A percentile compares a stretch with the other conserved stretches of the same genome.
These are phyloP conservation scores for Tetraselmis striata DNA, from an alignment of 139 green algal species.

Conservation along the genomic window DNA sequence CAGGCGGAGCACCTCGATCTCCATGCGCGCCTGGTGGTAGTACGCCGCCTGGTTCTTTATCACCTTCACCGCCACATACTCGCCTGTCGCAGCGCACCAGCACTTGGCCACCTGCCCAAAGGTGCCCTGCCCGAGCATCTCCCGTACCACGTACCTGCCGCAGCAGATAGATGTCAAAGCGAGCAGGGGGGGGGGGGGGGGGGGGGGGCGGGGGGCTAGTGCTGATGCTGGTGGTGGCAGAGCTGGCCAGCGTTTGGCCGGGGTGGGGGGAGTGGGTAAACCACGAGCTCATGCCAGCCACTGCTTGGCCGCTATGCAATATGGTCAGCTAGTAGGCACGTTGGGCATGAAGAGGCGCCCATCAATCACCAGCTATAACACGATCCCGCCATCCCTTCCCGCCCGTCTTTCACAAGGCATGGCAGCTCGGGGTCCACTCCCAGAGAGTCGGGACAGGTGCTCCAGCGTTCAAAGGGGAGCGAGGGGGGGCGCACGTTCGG, in stretches of 20 bases:
- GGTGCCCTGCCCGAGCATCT: conserved; percentile 85
- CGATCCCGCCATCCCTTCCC: too few species aligned
- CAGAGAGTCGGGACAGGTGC: too few species aligned
- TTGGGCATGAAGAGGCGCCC: neutral
- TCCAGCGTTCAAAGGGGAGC: neutral
- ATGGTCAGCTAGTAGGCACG: neutral
- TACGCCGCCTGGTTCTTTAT: conserved; percentile 99
- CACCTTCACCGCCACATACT: conserved; percentile 82
- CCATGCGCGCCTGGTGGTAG: conserved; percentile 82
- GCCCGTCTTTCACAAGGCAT: too few species aligned
- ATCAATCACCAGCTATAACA: too few species aligned
- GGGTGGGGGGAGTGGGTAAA: conserved; percentile 16
- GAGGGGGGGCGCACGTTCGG: conserved; percentile 11
- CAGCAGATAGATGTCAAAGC: neutral
- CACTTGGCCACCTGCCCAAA: conserved; percentile 93
- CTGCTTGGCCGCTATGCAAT: neutral
- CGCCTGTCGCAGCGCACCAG: conserved; percentile 37
- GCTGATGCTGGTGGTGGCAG: neutral
- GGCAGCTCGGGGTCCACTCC: too few species aligned
- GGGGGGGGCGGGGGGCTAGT: too few species aligned
- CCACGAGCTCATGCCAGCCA: neutral
- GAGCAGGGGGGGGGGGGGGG: too few species aligned
- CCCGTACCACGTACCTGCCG: conserved; percentile 61
- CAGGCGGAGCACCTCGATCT: conserved; percentile 88
- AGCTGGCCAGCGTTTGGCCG: neutral